These are phyloP conservation scores for Claviceps spartinae DNA, from an alignment of 2,329 filamentous ascomycete genomes.

Conservation along the genomic window DNA sequence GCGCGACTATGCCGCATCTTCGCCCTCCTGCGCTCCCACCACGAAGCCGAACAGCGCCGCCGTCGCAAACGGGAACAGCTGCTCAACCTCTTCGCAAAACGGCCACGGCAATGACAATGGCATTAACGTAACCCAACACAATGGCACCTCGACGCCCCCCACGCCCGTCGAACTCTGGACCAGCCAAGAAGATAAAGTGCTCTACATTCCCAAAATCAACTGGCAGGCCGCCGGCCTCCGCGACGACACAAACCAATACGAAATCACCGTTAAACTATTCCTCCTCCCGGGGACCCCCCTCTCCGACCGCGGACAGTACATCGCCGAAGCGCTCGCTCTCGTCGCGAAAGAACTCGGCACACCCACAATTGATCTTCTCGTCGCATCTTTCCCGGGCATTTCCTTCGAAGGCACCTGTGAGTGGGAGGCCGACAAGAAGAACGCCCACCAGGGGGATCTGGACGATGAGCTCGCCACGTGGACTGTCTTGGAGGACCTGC, in stretches of 20 bases:
- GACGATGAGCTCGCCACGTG: conserved; percentile 57
- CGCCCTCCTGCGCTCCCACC: conserved; percentile 5
- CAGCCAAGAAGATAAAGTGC: conserved; percentile 39
- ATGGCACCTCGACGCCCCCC: conserved; percentile 12
- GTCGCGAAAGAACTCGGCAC: conserved; percentile 71
- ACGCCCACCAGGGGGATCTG: conserved; percentile 48
- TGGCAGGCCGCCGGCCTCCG: conserved; percentile 56
- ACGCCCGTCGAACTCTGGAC: conserved; percentile 50
- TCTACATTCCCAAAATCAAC: conserved; percentile 70
- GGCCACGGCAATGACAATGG: conserved; percentile 11
- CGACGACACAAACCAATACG: conserved; percentile 76
- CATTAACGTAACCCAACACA: conserved; percentile 15
- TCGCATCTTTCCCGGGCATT: conserved; percentile 85
- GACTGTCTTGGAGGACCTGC: conserved; percentile 59
- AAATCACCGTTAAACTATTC: conserved; percentile 92
- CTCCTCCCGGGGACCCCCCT: conserved; percentile 63
- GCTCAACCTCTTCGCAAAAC: conserved; percentile 5
- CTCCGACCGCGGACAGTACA: conserved; percentile 53
- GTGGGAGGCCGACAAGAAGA: conserved; percentile 53
- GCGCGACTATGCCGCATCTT: conserved; percentile 36
- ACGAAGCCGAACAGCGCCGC: conserved; percentile 15
- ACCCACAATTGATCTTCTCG: conserved; percentile 67
- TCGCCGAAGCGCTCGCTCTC: conserved; percentile 62
- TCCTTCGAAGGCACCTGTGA: conserved; percentile 89
- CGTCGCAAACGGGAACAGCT: conserved; percentile 14